These are phyloP conservation scores for Xylaria scruposa DNA, from an alignment of 495 filamentous ascomycete genomes.

Conservation along the genomic window DNA sequence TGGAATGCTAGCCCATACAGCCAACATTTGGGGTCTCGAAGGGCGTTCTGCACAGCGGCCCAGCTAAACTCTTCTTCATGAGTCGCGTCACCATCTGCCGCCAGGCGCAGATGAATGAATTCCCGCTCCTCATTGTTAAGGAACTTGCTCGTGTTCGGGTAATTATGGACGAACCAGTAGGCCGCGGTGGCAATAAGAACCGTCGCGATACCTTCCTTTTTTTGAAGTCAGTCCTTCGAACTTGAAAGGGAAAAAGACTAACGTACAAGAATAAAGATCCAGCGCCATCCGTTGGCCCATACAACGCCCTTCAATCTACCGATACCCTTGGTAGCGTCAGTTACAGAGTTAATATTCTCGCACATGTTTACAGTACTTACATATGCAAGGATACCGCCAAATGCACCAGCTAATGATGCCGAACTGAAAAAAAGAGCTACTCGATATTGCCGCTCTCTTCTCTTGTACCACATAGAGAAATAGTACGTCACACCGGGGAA, in stretches of 20 bases:
- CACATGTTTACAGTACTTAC: constrained; percentile 31
- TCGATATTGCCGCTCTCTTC: constrained; percentile 72
- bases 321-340: constrained; percentile 47
- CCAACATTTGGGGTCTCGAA: constrained; percentile 75
- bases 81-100: constrained; percentile 65
- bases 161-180: constrained; percentile 77
- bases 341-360: neutral
- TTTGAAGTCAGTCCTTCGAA: constrained; percentile 26
- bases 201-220: constrained; percentile 72
- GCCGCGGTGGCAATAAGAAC: constrained; percentile 64
- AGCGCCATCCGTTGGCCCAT: constrained; percentile 74
- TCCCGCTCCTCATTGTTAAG: constrained; percentile 67
- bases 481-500: constrained; percentile 83
- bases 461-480: constrained; percentile 85
- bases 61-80: constrained; percentile 71
- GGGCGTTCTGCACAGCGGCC: constrained; percentile 66
- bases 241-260: constrained; percentile 6
- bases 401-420: constrained; percentile 77
- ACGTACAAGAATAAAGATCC: constrained; percentile 80
- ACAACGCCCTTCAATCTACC: constrained; percentile 68
- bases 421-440: constrained; percentile 79
- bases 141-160: constrained; percentile 72
- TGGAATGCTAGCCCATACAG: constrained; percentile 77
- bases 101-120: constrained; percentile 64
- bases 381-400: constrained; percentile 78